Percentiles rank a stretch among this genome's conserved stretches.
Conservation (phyloP, 2,329 filamentous ascomycete species). For the Pezicula carpinea region DNA sequence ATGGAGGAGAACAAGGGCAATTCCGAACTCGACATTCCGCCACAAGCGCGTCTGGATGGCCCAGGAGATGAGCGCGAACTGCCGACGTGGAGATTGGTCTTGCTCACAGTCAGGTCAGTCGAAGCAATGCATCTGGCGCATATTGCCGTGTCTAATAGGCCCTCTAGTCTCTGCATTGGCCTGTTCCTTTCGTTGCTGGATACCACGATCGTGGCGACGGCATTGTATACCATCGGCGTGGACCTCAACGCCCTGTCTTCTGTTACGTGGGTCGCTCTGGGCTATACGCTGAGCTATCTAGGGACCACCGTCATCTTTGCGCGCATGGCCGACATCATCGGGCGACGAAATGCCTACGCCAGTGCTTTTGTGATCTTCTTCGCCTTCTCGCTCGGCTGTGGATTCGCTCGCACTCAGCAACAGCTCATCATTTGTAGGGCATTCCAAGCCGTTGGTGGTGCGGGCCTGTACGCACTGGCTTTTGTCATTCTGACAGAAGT, state of each 20-base stretch:
- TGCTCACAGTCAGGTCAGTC: no score
- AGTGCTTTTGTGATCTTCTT: conserved; percentile 49
- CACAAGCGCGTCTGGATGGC: no score
- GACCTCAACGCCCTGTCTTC: conserved; percentile 42
- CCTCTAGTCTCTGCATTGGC: conserved; percentile 41
- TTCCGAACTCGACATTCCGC: no score
- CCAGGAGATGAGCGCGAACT: no score
- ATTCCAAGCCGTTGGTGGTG: conserved; percentile 28
- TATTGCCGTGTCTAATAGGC: no score
- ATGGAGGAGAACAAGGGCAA: no score
- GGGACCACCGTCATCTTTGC: conserved; percentile 51
- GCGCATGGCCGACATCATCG: conserved; percentile 49
- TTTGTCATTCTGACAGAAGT: conserved; percentile 39
- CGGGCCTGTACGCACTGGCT: conserved; percentile 32
- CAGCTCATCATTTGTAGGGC: conserved; percentile 33
- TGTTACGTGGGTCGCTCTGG: conserved; percentile 51
- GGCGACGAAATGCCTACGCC: conserved; percentile 47
- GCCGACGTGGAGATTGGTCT: no score
- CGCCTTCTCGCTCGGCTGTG: conserved; percentile 52
- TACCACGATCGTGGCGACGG: conserved; percentile 55
- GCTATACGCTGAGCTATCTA: conserved; percentile 49
- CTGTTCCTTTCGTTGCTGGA: conserved; percentile 56
- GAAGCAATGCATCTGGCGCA: no score
- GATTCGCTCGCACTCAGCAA: conserved; percentile 36
- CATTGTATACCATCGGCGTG: conserved; percentile 48